Evolutionary conservation across 768 basidiomycete species (phyloP), one percentile per base, ranked within the genome.

Genomic region (Tylopilus sp.): DNA sequence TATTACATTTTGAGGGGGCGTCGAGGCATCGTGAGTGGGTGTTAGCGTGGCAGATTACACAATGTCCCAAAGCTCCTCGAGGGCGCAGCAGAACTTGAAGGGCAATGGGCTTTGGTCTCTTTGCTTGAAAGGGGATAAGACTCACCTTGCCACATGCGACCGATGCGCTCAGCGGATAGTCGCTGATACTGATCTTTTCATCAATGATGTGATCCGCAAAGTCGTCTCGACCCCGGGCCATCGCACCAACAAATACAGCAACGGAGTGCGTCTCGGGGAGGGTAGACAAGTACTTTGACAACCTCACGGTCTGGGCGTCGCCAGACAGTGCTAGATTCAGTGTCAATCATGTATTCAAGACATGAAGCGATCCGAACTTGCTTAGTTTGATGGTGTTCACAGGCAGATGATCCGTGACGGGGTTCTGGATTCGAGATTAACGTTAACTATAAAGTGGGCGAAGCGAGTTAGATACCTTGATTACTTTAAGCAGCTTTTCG

Each of bases 91-190:
- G 68, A 94, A 91, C 90, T 94, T 58, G 30, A 20, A n/a, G 12
- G 35, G 22, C 31, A 51, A 41, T n/a, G 25, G 25, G 49, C 47
- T 25, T 59, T 15, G 7, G 48, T 30, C 40, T 48, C 50, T 18
- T 17, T 33, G 11, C 28, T 40, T 40, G 21, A 47, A 35, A 17
- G 36, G 40, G 21, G 22, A 59, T 0, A 11, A 58, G 85, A 58
- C 85, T 59, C 63, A 95, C 95, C 82, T 98, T 98, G 54, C 95
- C 95, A 64, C 95, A 98, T 18, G 95, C 95, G 23, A 98, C 95
- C 47, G 86, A 86, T 22, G 94, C 94, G 62, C 91, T 95, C 43
- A 97, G 72, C 3, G 91, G 81, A 71, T 95, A 99, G 61, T 97
- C 86, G 62, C 91, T 94, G 70, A 99, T 92, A 56, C 91, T 84